Evolutionary conservation across 2,329 filamentous ascomycete species (phyloP), one percentile per base, ranked within the genome.

Genomic region (Thelonectria blattea): DNA sequence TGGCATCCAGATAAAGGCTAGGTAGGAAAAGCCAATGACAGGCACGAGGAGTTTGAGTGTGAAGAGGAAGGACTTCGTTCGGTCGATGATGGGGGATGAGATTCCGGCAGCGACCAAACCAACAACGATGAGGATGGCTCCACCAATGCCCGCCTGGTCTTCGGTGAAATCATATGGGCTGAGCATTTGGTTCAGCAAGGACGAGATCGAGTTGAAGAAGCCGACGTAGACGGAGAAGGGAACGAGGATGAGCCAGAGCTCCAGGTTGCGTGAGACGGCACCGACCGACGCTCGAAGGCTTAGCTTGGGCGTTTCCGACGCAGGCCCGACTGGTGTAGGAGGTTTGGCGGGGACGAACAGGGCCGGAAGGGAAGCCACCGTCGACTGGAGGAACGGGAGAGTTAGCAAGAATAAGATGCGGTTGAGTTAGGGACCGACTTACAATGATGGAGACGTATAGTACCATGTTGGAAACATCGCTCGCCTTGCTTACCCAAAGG

Each of bases 131-230:
- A 98, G 84, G 9, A 98, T 77, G 1, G 91, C 95, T 65, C 95
- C 95, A 11, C 89, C 92, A 70, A 98, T 93, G 34, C 95, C 95
- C 20, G 94, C 91, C 57, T 97, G 84, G 65, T 90, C 89, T 74
- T 96, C 90, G 60, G 80, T 85, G 83, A 92, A 96, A 70, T 87
- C 91, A 78, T 97, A 94, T 0, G 95, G 95, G 41, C 86, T 81
- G 65, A 98, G 85, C 73, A 98, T 91, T 73, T 97, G 94, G 79
- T 94, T 96, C 10, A 98, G 83, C 1, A 98, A 85, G 2, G 91
- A 91, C 51, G 93, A 96, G 66, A 93, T 81, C 67, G 90, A 90
- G 82, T 98, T 98, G 87, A 99, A 99, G 79, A 95, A 89, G 69
- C 91, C 93, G 62, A 97, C 91, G 75, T 93, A 97, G 69, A 93